A percentile compares a stretch with the other conserved stretches of the same genome.
phyloP scores from a whole-genome alignment of 2,329 filamentous ascomycete species.

The Hymenotorrendiella dingleyae region DNA sequence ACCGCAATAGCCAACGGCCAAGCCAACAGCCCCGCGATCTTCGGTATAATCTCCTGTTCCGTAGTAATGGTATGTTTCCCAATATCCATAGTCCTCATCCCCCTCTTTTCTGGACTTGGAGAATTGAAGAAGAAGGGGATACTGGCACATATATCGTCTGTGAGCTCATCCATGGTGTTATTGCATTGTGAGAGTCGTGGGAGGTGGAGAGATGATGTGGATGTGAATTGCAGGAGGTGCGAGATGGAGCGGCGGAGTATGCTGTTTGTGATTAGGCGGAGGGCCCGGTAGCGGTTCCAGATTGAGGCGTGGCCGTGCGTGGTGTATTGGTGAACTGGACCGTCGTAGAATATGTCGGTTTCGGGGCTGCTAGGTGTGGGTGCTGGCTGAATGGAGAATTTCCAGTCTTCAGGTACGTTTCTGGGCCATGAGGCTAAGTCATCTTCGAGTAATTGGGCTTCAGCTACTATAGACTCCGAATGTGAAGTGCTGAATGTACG shows the following conservation, averaged over 20 bases:
- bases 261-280: constrained; percentile 9
- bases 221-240: neutral
- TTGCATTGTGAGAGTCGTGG: neutral
- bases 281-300: constrained; percentile 11
- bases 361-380: neutral
- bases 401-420: constrained; percentile 5
- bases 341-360: constrained; percentile 1
- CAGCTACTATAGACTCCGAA: neutral
- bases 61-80: neutral
- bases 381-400: constrained; percentile 1
- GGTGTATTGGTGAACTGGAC: constrained; percentile 7
- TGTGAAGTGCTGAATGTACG: neutral
- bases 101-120: too few species aligned
- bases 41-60: neutral
- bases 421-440: constrained; percentile 6
- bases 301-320: constrained; percentile 10
- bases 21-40: constrained; percentile 4
- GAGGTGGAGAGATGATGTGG: neutral
- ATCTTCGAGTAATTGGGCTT: constrained; percentile 7
- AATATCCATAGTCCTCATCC: constrained; percentile 3
- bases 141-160: constrained; percentile 12
- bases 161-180: neutral
- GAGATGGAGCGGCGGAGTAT: constrained; percentile 3
- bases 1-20: constrained; percentile 10
- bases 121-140: constrained; percentile 7